phyloP scores from a whole-genome alignment of 768 basidiomycete genomes.

The Atractiella rhizophila region DNA sequence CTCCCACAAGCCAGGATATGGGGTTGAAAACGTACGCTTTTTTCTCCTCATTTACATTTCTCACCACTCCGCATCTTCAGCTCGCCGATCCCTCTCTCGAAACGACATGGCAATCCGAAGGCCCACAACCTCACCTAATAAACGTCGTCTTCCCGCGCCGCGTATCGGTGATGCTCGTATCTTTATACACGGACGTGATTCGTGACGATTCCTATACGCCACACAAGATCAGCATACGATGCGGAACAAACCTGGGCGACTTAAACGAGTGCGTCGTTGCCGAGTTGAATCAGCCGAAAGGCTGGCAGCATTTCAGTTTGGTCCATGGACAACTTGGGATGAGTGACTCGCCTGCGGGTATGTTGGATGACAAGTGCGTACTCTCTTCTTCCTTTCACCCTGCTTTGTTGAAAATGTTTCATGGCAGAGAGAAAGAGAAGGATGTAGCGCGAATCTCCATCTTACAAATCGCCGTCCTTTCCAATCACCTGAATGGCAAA shows the following conservation, averaged over 20 bases:
- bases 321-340: slow-evolving; percentile 58
- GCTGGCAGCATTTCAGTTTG: slow-evolving; percentile 73
- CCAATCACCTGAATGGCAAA: slow-evolving; percentile 95
- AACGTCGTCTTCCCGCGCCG: slow-evolving; percentile 79
- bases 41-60: too few species aligned
- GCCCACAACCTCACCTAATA: slow-evolving; percentile 88
- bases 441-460: too few species aligned
- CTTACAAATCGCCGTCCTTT: slow-evolving; percentile 63
- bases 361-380: slow-evolving; percentile 6
- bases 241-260: slow-evolving; percentile 73
- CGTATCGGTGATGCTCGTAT: slow-evolving; percentile 40
- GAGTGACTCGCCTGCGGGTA: slow-evolving; percentile 24
- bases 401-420: not conserved
- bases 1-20: slow-evolving; percentile 86
- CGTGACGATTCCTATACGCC: slow-evolving; percentile 95
- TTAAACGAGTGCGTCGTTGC: slow-evolving; percentile 55
- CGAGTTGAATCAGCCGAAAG: slow-evolving; percentile 68
- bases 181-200: slow-evolving; percentile 50
- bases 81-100: slow-evolving; percentile 49
- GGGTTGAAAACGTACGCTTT: too few species aligned
- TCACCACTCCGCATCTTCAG: too few species aligned
- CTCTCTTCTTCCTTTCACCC: not conserved
- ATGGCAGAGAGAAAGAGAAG: slow-evolving; percentile 28
- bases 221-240: slow-evolving; percentile 62
- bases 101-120: slow-evolving; percentile 98